phyloP scores from a whole-genome alignment of 352 stramenopile genomes.

The Pythium insidiosum region DNA sequence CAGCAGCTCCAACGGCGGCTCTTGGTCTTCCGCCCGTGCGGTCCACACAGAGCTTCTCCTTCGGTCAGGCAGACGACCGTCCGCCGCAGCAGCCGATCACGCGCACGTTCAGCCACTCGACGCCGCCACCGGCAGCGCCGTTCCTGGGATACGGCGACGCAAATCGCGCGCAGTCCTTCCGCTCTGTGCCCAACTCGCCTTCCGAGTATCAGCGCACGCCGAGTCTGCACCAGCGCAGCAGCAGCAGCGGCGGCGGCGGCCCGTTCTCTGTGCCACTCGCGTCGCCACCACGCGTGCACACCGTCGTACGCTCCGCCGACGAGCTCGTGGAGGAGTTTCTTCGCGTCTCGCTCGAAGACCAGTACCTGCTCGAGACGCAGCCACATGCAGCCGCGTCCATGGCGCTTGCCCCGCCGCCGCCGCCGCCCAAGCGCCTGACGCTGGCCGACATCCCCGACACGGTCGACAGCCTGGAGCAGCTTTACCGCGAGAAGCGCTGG shows the following conservation, averaged over 20 bases:
- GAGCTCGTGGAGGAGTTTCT: conserved; percentile 65
- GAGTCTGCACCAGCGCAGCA: conserved; percentile 4
- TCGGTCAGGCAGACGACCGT: conserved; percentile 20
- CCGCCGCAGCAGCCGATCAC: conserved; percentile 16
- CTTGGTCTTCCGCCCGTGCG: conserved; percentile 19
- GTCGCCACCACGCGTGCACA: conserved; percentile 17
- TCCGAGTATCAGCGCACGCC: conserved; percentile 5
- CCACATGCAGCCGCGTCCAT: too few species aligned
- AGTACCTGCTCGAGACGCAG: conserved; percentile 14
- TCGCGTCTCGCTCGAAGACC: conserved; percentile 31
- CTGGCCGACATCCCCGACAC: conserved; percentile 54
- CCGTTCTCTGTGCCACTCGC: conserved; percentile 9
- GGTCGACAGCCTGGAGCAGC: conserved; percentile 32
- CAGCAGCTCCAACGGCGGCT: too few species aligned
- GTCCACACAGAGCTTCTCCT: conserved; percentile 40
- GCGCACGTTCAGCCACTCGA: conserved; percentile 26
- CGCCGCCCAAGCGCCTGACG: conserved; percentile 33
- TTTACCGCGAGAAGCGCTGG: conserved; percentile 68
- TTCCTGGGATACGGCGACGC: conserved; percentile 56
- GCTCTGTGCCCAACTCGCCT: conserved; percentile 12
- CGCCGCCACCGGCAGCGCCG: conserved; percentile 51
- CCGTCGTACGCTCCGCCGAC: conserved; percentile 24
- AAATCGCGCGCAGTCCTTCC: conserved; percentile 39
- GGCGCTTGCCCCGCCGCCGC: conserved; percentile 1
- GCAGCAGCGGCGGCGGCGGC: conserved; percentile 10